Base-by-base conservation (phyloP, 2,329 filamentous ascomycete species). In the Leptographium galeiforme region DNA sequence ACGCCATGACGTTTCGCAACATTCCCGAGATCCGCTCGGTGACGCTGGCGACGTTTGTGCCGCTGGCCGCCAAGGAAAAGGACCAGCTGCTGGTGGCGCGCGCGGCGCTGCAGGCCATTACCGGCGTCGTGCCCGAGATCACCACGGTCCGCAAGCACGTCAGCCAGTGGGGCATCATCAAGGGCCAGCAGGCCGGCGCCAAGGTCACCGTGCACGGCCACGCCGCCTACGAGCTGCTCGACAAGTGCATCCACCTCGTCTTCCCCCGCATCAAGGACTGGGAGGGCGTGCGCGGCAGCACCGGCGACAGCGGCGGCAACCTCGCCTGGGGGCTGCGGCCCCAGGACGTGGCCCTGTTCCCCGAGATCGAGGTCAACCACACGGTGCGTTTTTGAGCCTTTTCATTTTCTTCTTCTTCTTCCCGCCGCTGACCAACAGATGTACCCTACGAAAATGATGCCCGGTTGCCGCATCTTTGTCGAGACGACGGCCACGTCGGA, bases 191-290 rank as follows among this genome's bases (percentile, higher is more conserved):
- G 58, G 76, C 88, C 33, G 81, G 87, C 56, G 81, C 87, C 60
- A 96, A 91, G 64, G 82, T 81, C 50, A 84, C 87, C 32, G 71
- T 98, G 57, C 74, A 76, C 53, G 89, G 88, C 34, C 85, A 93
- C 66, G 78, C 84, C 55, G 93, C 94, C 63, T 87, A 88, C 58
- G 85, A 96, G 67, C 96, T 98, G 67, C 66, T 98, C 46, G 86
- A 91, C 63, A 95, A 95, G 72, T 74, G 89, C 60, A 76, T 97
- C 53, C 89, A 95, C 65, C 74, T 97, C 10, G 90, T 98, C 7
- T 77, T 97, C 65, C 93, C 93, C 41, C 87, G 84, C 64, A 94
- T 98, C 70, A 98, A 97, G 75, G 93, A 98, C 61, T 98, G 89
- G 86, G 81, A 79, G 53, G 93, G 93, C 19, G 63, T 81, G 53